Evolutionary conservation across 225 moss, liverwort and hornwort genomes (phyloP).

Genomic region (Pseudoscleropodium purum): DNA sequence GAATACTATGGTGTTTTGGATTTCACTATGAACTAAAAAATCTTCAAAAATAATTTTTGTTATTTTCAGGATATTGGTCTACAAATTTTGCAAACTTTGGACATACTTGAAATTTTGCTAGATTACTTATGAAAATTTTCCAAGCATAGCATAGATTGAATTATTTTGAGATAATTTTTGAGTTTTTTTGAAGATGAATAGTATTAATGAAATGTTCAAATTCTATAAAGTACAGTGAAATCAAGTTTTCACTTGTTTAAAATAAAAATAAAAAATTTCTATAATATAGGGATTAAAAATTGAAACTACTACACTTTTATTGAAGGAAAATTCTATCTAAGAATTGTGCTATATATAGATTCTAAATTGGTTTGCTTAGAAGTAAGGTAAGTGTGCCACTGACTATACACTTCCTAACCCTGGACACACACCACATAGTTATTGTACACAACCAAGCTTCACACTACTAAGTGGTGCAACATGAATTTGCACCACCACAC

Average conservation of each 20-base stretch:
- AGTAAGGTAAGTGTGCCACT: too few species aligned
- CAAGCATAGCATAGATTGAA: rapidly evolving
- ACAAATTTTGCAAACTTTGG: background rate
- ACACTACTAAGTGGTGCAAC: too few species aligned
- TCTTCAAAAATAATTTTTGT: rapidly evolving
- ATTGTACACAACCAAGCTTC: too few species aligned
- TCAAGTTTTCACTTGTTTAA: background rate
- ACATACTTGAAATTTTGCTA: background rate
- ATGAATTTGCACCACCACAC: too few species aligned
- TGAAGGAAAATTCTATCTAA: background rate
- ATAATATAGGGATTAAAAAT: background rate
- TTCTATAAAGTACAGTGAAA: background rate
- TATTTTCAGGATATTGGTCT: background rate
- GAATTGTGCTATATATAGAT: background rate
- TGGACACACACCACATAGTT: too few species aligned
- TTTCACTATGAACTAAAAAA: background rate
- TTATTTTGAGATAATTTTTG: too few species aligned
- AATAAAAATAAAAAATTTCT: background rate
- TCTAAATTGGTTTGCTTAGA: background rate
- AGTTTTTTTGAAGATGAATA: background rate
- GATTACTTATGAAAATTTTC: background rate
- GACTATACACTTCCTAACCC: too few species aligned
- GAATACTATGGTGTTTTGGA: background rate
- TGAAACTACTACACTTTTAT: background rate
- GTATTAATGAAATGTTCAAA: too few species aligned